Conservation (phyloP, 306 rosid species). For the Quercus mongolica region DNA sequence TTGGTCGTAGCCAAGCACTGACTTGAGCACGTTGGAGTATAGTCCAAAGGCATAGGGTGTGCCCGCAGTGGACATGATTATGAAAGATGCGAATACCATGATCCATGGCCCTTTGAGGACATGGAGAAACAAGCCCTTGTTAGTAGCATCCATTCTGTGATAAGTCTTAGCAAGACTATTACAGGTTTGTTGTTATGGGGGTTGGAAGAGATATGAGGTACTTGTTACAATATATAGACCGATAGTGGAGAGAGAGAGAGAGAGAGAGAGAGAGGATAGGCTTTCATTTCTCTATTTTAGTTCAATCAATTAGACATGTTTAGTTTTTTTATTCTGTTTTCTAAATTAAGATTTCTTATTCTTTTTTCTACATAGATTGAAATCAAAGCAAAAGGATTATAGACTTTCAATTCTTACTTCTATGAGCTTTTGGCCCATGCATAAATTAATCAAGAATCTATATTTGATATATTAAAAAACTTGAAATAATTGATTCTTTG, state of each 20-base stretch:
- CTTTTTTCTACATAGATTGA: no score
- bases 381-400: neutral
- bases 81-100: slow-evolving; percentile 30
- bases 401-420: neutral
- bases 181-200: neutral
- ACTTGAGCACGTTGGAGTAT: slow-evolving; percentile 34
- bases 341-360: neutral
- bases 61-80: slow-evolving; percentile 44
- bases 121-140: slow-evolving; percentile 21
- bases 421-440: neutral
- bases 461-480: neutral
- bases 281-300: neutral
- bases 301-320: neutral
- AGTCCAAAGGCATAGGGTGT: slow-evolving; percentile 45
- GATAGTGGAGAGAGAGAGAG: neutral
- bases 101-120: slow-evolving; percentile 33
- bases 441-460: neutral
- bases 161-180: neutral
- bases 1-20: slow-evolving; percentile 41
- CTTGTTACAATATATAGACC: neutral
- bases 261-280: neutral
- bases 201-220: neutral
- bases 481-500: neutral
- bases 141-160: neutral
- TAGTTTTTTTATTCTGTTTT: neutral